Evolutionary conservation across 345 rosid genomes (phyloP), one percentile per base, ranked within the genome.

Genomic region (Lepidium sativum): DNA sequence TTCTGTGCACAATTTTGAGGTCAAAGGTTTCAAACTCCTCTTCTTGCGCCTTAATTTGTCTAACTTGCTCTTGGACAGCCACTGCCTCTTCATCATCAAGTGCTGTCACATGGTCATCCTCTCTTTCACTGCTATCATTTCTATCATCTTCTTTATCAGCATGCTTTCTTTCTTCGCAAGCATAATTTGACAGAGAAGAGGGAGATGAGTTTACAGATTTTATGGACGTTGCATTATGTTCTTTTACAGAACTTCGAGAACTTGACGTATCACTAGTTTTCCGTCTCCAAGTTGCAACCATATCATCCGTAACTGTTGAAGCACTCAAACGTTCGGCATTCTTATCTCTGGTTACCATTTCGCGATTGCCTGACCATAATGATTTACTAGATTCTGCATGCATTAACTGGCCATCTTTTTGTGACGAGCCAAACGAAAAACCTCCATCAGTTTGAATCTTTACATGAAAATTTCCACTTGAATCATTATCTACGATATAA

Each of bases 21-120:
- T 88, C 80, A 81, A 95, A 95, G 57, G 97, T 91, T 80, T 95
- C 99, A 76, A 91, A 95, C 75, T 95, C 99, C 67, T 88, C 99
- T 63, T 95, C 99, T 66, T 95, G 97, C 21, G 84, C 88, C 81
- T 85, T 91, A 74, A 95, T 95, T 79, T 95, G 99, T 80, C 91
- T 85, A 13, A 88, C 82, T 85, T 95, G 99, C 83, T 91, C 99
- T 74, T 91, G 94, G 20, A 95, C 95, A 32, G 96, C 99, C 69
- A 84, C 88, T 31, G 82, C 89, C 77, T 95, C 99, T 68, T 95
- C 97, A 79, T 95, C 99, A 72, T 95, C 99, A 49, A 86, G 76
- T 37, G 81, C 75, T 52, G 79, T 83, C 38, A 78, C 88, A 16
- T 78, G 86, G 61, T 91, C 94, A 60, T 86, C 94, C 72, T 84